Percentiles rank a stretch among this genome's conserved stretches.
phyloP scores from a whole-genome alignment of 345 rosid species.

The Arabidopsis suecica region DNA sequence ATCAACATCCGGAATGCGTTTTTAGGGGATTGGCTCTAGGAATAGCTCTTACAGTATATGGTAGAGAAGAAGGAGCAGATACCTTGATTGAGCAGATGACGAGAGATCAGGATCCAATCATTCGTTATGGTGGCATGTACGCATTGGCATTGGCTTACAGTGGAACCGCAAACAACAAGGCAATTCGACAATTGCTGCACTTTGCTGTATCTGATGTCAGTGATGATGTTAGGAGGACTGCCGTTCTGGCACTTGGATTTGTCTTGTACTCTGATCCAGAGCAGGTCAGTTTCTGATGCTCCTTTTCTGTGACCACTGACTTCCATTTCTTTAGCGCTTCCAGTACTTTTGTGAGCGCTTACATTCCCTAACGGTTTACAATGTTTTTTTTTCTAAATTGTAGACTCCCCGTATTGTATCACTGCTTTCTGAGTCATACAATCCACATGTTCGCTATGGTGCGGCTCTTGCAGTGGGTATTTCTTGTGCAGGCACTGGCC shows the following conservation, averaged over 20 bases:
- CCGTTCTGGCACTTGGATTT: conserved; percentile 98
- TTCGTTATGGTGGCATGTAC: conserved; percentile 99
- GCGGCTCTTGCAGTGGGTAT: conserved; percentile 99
- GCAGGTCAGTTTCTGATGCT: conserved; percentile 61
- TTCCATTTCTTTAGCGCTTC: conserved; percentile 9
- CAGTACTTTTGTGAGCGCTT: not conserved
- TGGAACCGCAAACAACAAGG: conserved; percentile 98
- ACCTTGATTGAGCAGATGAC: conserved; percentile 99
- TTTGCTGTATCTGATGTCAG: conserved; percentile 99
- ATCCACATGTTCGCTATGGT: conserved; percentile 99
- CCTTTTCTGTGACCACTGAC: conserved; percentile 15
- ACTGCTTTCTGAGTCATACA: conserved; percentile 93
- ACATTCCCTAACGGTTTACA: conserved; percentile 25
- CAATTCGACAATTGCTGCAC: conserved; percentile 96
- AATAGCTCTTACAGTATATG: conserved; percentile 96
- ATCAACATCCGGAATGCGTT: conserved; percentile 20
- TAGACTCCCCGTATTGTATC: conserved; percentile 99
- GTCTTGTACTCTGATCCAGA: conserved; percentile 97
- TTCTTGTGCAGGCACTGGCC: conserved; percentile 99
- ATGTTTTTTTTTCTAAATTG: conserved; percentile 32
- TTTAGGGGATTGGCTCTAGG: conserved; percentile 93
- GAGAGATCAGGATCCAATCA: conserved; percentile 94
- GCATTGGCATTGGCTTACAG: conserved; percentile 97
- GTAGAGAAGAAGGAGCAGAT: conserved; percentile 99
- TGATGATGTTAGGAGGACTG: conserved; percentile 98